A percentile compares a stretch with the other conserved stretches of the same genome.
Conservation (phyloP, 306 rosid species). For the Oemleria cerasiformis region DNA sequence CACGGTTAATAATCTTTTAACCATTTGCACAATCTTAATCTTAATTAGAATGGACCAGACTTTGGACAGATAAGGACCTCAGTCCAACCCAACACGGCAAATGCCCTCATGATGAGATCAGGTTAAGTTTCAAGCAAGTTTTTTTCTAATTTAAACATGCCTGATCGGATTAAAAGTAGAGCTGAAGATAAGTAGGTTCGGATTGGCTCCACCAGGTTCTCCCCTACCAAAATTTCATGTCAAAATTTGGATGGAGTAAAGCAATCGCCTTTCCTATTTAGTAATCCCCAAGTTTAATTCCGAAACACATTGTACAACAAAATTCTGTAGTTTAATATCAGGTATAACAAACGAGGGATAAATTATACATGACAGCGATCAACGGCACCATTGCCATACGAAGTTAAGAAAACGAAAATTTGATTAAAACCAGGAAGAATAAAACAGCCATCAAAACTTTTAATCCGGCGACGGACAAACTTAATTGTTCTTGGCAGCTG, state of each 20-base stretch:
- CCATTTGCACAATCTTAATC: too few species aligned
- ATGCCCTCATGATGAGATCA: too few species aligned
- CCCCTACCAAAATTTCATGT: too few species aligned
- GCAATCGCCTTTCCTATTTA: not conserved
- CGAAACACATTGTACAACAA: not conserved
- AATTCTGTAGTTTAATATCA: slow-evolving; percentile 8
- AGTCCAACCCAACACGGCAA: too few species aligned
- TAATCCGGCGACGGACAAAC: slow-evolving; percentile 14
- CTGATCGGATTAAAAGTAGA: too few species aligned
- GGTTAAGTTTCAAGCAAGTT: too few species aligned
- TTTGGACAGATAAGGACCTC: too few species aligned
- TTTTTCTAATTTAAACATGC: too few species aligned
- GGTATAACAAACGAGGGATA: slow-evolving; percentile 24
- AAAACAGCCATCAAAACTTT: slow-evolving; percentile 39
- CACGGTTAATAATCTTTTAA: too few species aligned
- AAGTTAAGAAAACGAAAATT: slow-evolving; percentile 18
- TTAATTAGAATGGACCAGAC: too few species aligned
- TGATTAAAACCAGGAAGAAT: slow-evolving; percentile 26
- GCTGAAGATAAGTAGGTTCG: too few species aligned
- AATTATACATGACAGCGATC: slow-evolving; percentile 21
- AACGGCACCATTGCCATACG: slow-evolving; percentile 7
- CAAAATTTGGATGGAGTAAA: not conserved
- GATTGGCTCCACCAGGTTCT: too few species aligned
- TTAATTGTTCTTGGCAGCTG: slow-evolving; percentile 37
- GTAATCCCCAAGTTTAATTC: slow-evolving; percentile 1